Percentiles rank a stretch among this genome's conserved stretches.
These are phyloP conservation scores for Schwanniomyces polymorphus DNA, from an alignment of 805 yeast genomes.

Conservation along the genomic window DNA sequence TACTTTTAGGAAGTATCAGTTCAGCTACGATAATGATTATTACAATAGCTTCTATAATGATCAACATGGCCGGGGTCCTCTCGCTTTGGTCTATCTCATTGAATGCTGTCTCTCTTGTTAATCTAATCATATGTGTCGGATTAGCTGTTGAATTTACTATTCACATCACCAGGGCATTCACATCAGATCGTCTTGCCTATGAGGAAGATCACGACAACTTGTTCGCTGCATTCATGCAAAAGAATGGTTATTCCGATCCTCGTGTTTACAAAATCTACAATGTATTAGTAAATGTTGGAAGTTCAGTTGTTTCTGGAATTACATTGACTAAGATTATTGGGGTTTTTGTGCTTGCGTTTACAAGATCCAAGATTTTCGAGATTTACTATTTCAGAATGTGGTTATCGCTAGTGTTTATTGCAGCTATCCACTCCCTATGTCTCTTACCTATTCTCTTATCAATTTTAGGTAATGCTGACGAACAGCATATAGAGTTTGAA, in stretches of 20 bases:
- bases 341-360: constrained; percentile 80
- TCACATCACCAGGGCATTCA: constrained; percentile 80
- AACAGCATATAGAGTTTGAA: constrained; percentile 1
- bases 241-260: constrained; percentile 1
- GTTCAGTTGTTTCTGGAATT: constrained; percentile 87
- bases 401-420: constrained; percentile 74
- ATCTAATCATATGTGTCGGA: constrained; percentile 89
- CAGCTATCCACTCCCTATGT: constrained; percentile 75
- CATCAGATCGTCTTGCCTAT: constrained; percentile 33
- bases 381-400: constrained; percentile 95
- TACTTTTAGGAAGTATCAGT: constrained; percentile 65
- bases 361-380: constrained; percentile 84
- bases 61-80: constrained; percentile 81
- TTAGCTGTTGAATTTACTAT: constrained; percentile 91
- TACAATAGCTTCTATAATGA: constrained; percentile 63
- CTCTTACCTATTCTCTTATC: constrained; percentile 77
- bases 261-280: constrained; percentile 42
- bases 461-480: constrained; percentile 23
- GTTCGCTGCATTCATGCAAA: constrained; percentile 15
- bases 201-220: constrained; percentile 13
- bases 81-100: constrained; percentile 70
- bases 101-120: constrained; percentile 88
- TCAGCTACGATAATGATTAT: constrained; percentile 56
- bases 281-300: constrained; percentile 80
- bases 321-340: constrained; percentile 89